A percentile compares a stretch with the other conserved stretches of the same genome.
Conservation (phyloP, 2,329 filamentous ascomycete species). For the Albophoma yamanashiensis region DNA sequence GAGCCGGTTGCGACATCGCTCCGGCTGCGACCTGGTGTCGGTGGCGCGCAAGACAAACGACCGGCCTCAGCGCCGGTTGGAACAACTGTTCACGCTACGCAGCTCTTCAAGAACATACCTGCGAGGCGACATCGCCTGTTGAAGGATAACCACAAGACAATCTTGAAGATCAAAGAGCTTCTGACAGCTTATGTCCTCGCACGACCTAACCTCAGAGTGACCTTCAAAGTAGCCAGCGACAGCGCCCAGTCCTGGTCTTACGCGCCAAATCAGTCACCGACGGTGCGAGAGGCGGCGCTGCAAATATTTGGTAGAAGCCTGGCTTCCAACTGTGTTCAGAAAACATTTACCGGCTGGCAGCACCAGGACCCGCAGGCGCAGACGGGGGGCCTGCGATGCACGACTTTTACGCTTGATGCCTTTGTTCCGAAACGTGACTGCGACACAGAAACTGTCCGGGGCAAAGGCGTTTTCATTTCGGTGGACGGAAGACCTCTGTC, state of each 20-base stretch:
- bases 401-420: conserved; percentile 36
- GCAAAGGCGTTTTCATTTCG: conserved; percentile 50
- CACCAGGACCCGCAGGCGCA: background rate
- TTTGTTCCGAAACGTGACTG: conserved; percentile 45
- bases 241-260: conserved; percentile 48
- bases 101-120: conserved; percentile 50
- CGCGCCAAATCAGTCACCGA: conserved; percentile 39
- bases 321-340: conserved; percentile 41
- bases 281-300: conserved; percentile 45
- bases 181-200: conserved; percentile 57
- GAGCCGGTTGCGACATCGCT: conserved; percentile 47
- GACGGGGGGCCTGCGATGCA: background rate
- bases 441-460: conserved; percentile 27
- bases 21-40: conserved; percentile 24
- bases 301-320: conserved; percentile 51
- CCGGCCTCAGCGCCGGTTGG: conserved; percentile 48
- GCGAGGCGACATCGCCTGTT: conserved; percentile 50
- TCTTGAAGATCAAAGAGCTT: conserved; percentile 47
- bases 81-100: conserved; percentile 52
- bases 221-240: conserved; percentile 46
- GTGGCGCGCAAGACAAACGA: conserved; percentile 18
- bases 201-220: conserved; percentile 49
- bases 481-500: conserved; percentile 59
- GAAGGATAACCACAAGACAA: conserved; percentile 45
- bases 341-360: conserved; percentile 14